Percentiles rank a stretch among this genome's conserved stretches.
phyloP scores from a whole-genome alignment of 2,329 filamentous ascomycete species.

The Fusarium clavum region DNA sequence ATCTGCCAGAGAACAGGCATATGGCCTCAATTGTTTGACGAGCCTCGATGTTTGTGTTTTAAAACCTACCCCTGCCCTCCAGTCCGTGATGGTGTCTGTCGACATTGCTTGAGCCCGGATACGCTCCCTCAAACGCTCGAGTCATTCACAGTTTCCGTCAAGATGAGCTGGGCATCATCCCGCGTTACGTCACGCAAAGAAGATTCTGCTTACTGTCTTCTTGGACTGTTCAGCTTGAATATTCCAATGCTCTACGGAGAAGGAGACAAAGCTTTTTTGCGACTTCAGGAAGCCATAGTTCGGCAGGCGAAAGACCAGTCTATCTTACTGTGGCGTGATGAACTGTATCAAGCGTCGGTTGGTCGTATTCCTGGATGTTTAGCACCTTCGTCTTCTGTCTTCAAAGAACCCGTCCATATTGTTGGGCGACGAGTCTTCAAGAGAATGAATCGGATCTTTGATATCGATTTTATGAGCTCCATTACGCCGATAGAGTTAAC shows the following conservation, averaged over 20 bases:
- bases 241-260: constrained; percentile 49
- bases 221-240: constrained; percentile 48
- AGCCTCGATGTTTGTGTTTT: constrained; percentile 34
- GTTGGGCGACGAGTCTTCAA: constrained; percentile 36
- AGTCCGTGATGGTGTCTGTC: constrained; percentile 38
- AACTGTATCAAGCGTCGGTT: background rate
- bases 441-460: constrained; percentile 26
- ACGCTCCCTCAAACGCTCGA: constrained; percentile 36
- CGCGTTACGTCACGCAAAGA: constrained; percentile 45
- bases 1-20: constrained; percentile 36
- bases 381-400: constrained; percentile 20
- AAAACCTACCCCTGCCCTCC: background rate
- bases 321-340: constrained; percentile 34
- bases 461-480: constrained; percentile 35
- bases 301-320: constrained; percentile 43
- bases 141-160: constrained; percentile 41
- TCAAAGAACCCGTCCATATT: constrained; percentile 28
- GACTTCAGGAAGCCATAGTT: constrained; percentile 43
- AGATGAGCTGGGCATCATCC: constrained; percentile 46
- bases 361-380: constrained; percentile 31
- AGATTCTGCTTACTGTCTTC: constrained; percentile 48
- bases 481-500: constrained; percentile 37
- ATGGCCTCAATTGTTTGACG: constrained; percentile 35
- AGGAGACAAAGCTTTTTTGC: constrained; percentile 42
- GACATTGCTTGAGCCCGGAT: constrained; percentile 17